Evolutionary conservation across 148 eudicot species (phyloP).

Genomic region (Rhododendron ferrugineum): DNA sequence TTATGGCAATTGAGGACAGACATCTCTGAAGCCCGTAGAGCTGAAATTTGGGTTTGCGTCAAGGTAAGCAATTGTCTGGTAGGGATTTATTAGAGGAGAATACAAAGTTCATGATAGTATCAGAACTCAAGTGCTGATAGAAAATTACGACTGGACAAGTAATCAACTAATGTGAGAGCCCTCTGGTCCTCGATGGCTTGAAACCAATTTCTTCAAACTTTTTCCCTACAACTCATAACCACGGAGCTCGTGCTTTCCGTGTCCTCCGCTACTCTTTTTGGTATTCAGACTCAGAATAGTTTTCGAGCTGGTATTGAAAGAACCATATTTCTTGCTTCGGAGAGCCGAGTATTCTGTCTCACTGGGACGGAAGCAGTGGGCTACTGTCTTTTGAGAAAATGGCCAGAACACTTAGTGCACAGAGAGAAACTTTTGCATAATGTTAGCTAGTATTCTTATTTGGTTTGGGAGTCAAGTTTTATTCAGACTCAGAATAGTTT

Average conservation of each 20-base stretch:
- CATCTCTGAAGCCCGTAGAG: conserved; percentile 11
- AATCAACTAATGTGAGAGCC: neutral
- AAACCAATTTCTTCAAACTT: neutral
- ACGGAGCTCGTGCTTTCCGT: neutral
- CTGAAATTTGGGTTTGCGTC: neutral
- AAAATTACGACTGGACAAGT: neutral
- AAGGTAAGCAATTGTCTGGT: conserved; percentile 12
- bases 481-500: neutral
- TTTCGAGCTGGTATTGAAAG: neutral
- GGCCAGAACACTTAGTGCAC: neutral
- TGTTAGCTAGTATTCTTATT: neutral
- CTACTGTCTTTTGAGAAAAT: neutral
- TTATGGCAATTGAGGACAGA: conserved; percentile 49
- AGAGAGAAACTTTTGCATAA: neutral
- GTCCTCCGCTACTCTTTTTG: neutral
- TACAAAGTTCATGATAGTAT: neutral
- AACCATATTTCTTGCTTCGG: neutral
- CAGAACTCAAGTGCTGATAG: neutral
- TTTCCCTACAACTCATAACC: neutral
- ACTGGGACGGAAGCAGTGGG: neutral
- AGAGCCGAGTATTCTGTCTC: neutral
- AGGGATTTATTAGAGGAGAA: neutral
- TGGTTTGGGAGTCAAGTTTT: neutral
- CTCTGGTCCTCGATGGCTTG: neutral
- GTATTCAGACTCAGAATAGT: neutral